A percentile compares a stretch with the other conserved stretches of the same genome.
Evolutionary conservation across 306 rosid genomes (phyloP).

Genomic region (Cicer cuneatum): DNA sequence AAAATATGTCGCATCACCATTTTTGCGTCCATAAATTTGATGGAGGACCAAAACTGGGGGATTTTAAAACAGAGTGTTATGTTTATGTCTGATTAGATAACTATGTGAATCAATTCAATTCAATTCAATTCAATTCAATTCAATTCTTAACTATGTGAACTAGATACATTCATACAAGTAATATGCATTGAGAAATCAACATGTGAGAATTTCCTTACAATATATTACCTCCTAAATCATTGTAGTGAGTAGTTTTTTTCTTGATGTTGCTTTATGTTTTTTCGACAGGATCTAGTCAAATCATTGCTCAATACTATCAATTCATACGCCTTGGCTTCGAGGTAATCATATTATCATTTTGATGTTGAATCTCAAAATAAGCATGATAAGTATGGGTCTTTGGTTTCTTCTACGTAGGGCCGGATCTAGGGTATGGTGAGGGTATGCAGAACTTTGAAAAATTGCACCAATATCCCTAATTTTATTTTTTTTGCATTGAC

Average conservation of each 20-base stretch:
- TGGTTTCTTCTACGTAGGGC: neutral
- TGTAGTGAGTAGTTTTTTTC: neutral
- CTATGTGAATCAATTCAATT: too few relatives aligned
- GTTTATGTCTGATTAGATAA: too few relatives aligned
- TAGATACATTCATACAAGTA: neutral
- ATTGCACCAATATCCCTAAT: too few relatives aligned
- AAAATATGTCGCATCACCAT: too few relatives aligned
- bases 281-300: slow-evolving; percentile 85
- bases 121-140: too few relatives aligned
- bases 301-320: slow-evolving; percentile 90
- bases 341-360: slow-evolving; percentile 52
- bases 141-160: neutral
- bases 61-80: too few relatives aligned
- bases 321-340: slow-evolving; percentile 82
- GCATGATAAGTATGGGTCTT: slow-evolving; percentile 16
- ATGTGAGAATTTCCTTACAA: neutral
- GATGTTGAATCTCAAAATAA: slow-evolving; percentile 3
- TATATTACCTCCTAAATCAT: neutral
- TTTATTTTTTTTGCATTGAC: too few relatives aligned
- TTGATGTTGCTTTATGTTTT: neutral
- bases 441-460: too few relatives aligned
- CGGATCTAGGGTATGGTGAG: too few relatives aligned
- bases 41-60: too few relatives aligned
- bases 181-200: neutral
- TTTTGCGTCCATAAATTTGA: too few relatives aligned